Evolutionary conservation across 768 basidiomycete genomes (phyloP).

Genomic region (Tulasnella sp.): DNA sequence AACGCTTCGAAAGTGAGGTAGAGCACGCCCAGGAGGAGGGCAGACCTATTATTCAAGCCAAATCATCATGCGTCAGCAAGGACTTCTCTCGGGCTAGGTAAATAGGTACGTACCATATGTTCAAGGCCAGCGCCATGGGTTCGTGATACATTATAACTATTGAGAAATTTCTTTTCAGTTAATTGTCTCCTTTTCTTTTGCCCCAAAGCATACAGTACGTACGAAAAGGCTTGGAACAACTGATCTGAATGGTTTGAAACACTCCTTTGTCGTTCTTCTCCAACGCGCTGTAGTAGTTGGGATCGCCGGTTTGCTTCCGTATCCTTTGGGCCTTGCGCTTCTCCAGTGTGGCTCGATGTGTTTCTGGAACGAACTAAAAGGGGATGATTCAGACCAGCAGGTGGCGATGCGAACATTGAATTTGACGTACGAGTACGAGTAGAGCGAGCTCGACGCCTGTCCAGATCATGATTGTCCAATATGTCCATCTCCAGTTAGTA

Average conservation of each 20-base stretch:
- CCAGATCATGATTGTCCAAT: slow-evolving; percentile 62
- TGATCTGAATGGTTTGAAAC: slow-evolving; percentile 39
- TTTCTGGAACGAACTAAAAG: slow-evolving; percentile 59
- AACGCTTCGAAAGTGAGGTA: slow-evolving; percentile 36
- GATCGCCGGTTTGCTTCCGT: slow-evolving; percentile 45
- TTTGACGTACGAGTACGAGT: slow-evolving; percentile 40
- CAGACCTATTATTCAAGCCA: slow-evolving; percentile 8
- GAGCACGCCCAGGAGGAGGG: slow-evolving; percentile 34
- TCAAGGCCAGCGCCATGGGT: slow-evolving; percentile 63
- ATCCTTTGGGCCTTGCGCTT: slow-evolving; percentile 51
- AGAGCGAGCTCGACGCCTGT: slow-evolving; percentile 41
- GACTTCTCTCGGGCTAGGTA: slow-evolving; percentile 11
- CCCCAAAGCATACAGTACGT: too few relatives aligned
- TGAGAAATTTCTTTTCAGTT: too few relatives aligned
- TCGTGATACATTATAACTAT: slow-evolving; percentile 54
- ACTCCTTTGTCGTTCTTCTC: slow-evolving; percentile 43
- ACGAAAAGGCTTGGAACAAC: slow-evolving; percentile 67
- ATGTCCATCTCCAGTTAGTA: slow-evolving; percentile 67
- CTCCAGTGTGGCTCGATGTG: slow-evolving; percentile 51
- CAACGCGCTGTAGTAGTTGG: slow-evolving; percentile 45
- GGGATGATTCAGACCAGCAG: not conserved
- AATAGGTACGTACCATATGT: slow-evolving; percentile 46
- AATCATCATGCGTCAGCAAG: not conserved
- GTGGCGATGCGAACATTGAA: not conserved
- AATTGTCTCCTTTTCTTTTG: too few relatives aligned